Evolutionary conservation across 495 filamentous ascomycete genomes (phyloP), one percentile per base, ranked within the genome.

Genomic region (Penicillium argentinense): DNA sequence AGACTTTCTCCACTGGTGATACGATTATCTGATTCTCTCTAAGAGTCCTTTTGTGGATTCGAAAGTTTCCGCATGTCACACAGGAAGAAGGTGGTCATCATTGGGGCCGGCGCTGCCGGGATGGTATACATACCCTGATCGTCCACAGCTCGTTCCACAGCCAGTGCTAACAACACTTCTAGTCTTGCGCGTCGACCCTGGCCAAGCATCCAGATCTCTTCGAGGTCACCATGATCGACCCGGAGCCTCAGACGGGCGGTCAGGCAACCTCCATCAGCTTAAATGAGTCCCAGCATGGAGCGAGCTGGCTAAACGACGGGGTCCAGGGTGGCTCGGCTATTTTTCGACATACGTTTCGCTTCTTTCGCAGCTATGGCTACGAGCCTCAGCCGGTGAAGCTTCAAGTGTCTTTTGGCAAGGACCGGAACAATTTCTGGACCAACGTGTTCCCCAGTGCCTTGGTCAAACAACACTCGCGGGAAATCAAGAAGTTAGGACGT

Each of bases 401-500:
- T 21, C 88, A 92, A 56, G 85, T 91, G 0, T 81, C 88, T 0
- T 91, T 92, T 59, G 89, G 88, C 11, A 89, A 91, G 60, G 87
- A 78, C 4, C 55, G 72, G 5, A 77, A 85, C 7, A 71, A 67
- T 5, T 92, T 95, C 68, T 95, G 86, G 85, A 86, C 84, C 9
- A 92, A 95, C 57, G 80, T 85, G 26, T 95, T 85, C 51, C 87
- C 88, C 0, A 88, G 81, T 33, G 68, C 79, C 13, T 67, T 92
- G 1, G 69, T 91, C 3, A 78, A 79, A 23, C 68, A 74, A 4
- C 81, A 84, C 51, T 75, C 79, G 12, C 63, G 57, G 1, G 87
- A 92, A 51, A 83, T 90, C 54, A 77, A 70, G 56, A 81, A 83
- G 30, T 82, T 92, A 38, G 76, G 73, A 3, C 71, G 51, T 21